Base-by-base conservation (phyloP, 1,284 basidiomycete genomes). In the Omphalotus olearius region DNA sequence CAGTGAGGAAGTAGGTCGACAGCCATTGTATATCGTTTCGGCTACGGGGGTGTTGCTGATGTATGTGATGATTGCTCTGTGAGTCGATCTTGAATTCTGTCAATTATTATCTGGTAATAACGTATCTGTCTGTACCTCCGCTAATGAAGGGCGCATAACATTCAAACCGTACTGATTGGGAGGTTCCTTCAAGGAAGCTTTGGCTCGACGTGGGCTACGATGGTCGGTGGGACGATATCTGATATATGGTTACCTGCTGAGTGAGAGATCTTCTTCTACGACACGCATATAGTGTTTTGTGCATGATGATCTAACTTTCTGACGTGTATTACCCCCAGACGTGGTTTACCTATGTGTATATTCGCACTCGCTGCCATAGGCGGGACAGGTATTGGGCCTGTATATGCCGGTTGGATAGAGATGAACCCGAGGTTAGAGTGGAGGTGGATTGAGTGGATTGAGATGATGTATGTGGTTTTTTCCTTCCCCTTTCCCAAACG, bases 391-490 rank as follows among this genome's bases (percentile, higher is more conserved):
- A 54, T 89, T 1, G 88, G 85, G 1, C 81, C 86, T 1, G 67
- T 85, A 0, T 70, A 76, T n/a, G 76, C 80, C 3, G 84, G 83
- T 3, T 90, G 82, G 79, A 80, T 89, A 6, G 85, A 87, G 60
- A 76, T 81, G 60, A 79, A 84, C 53, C 39, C 39, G 18, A 28
- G 33, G 45, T 62, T 91, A 30, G 71, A 73, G 50, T 92, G 90
- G 89, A 73, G 85, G 35, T 91, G 89, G 88, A 88, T 91, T 11
- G 82, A 90, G 65, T 91, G 88, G 87, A 76, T 91, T 26, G 80
- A 85, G 26, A 52, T 52, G 51, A 52, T 52, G 51, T 47, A 38
- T 7, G 51, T 50, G 18, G n/a, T 7, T 20, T 7, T 30, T 33
- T 53, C 13, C 38, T 4, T 16, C 40, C 44, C 38, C 40, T 17